Conservation (phyloP, 495 filamentous ascomycete species). For the Tetracladium setigerum region DNA sequence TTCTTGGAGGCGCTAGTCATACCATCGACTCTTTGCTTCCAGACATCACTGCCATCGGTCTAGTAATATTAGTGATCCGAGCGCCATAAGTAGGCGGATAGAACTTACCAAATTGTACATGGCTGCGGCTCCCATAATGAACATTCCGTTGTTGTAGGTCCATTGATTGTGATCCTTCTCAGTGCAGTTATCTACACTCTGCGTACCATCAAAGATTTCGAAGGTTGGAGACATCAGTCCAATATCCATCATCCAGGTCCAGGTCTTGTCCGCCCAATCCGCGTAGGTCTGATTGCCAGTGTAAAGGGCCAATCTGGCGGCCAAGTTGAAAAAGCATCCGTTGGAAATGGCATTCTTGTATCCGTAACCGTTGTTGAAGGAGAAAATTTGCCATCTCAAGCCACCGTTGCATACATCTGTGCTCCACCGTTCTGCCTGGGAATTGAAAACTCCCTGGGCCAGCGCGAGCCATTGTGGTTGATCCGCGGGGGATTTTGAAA, state of each 20-base stretch:
- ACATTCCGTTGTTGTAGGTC: slow-evolving; percentile 63
- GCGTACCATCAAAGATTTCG: slow-evolving; percentile 50
- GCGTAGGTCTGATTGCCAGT: slow-evolving; percentile 63
- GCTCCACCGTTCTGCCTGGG: slow-evolving; percentile 53
- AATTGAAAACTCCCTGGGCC: slow-evolving; percentile 67
- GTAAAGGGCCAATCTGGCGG: slow-evolving; percentile 60
- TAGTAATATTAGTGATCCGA: slow-evolving; percentile 32
- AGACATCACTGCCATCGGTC: slow-evolving; percentile 40
- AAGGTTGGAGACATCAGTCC: slow-evolving; percentile 41
- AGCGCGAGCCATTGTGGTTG: slow-evolving; percentile 61
- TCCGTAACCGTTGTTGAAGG: slow-evolving; percentile 65
- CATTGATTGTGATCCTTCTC: slow-evolving; percentile 46
- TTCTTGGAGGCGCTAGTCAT: slow-evolving; percentile 40
- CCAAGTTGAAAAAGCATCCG: slow-evolving; percentile 44
- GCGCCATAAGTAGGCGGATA: not conserved
- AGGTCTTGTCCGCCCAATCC: slow-evolving; percentile 60
- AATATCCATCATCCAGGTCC: slow-evolving; percentile 52
- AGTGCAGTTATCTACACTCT: slow-evolving; percentile 42
- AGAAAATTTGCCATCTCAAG: slow-evolving; percentile 71
- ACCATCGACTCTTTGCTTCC: slow-evolving; percentile 45
- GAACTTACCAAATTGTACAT: slow-evolving; percentile 61
- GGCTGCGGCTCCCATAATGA: slow-evolving; percentile 56
- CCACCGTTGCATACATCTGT: slow-evolving; percentile 58
- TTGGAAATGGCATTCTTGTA: slow-evolving; percentile 55
- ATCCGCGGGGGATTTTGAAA: slow-evolving; percentile 48